Base-by-base conservation (phyloP, 2,329 filamentous ascomycete genomes). In the Monosporascus sp. region DNA sequence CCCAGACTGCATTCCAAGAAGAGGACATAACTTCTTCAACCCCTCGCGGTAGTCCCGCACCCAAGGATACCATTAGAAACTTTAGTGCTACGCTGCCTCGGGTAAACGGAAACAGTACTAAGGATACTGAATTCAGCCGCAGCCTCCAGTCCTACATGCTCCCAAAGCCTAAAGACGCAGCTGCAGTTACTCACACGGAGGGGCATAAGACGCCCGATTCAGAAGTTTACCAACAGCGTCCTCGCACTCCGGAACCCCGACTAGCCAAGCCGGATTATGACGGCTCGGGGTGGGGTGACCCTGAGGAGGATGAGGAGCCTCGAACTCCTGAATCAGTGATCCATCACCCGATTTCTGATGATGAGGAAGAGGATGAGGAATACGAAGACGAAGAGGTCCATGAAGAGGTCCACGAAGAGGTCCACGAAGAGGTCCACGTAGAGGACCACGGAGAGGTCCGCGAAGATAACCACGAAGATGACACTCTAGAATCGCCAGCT, bases 311-410 rank as follows among this genome's bases (percentile, higher is more conserved):
- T 1, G 74, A 82, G 1, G 85, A 87, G 57, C 84, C 84, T 9
- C 82, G 84, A 36, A 95, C 91, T 7, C 92, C 93, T 16, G 89
- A 91, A 49, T 97, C 93, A 7, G 92, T 97, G 22, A 93, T 97
- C 59, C 88, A 90, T 57, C 89, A 92, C 64, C 84, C 85, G 2
- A 70, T 90, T 48, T 70, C 74, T 3, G 74, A 78, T 45, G 71
- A 73, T 27, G 64, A 70, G 24, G 72, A 76, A 1, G 73, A 78
- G 8, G 74, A 79, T 9, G 65, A 69, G 7, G 51, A 56, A 9
- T 50, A 52, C 16, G 48, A 54, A 17, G 24, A 14, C 52, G 71
- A 61, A 5, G 72, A 76, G 17, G n/a, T n/a, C n/a, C n/a, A n/a
- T n/a, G n/a, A n/a, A n/a, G 73, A 78, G 9, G 31, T 5, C 11